phyloP scores from a whole-genome alignment of 257 asterid genomes.

The Rubia yunnanensis region DNA sequence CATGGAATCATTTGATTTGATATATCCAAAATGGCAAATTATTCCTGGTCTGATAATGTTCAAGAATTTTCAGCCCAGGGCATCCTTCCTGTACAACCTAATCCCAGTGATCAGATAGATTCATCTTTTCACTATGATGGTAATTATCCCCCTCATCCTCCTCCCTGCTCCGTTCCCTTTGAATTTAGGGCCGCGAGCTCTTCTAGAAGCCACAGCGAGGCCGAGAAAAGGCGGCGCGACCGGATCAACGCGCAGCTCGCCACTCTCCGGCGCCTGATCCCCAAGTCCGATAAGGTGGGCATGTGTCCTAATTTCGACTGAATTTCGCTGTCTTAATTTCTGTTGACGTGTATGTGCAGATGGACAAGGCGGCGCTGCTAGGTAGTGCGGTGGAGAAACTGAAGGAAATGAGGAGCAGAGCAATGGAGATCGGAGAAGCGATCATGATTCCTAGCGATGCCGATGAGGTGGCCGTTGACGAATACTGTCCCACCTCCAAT shows the following conservation, averaged over 20 bases:
- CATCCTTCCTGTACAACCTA: conserved; percentile 8
- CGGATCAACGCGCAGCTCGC: conserved; percentile 78
- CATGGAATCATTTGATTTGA: not conserved
- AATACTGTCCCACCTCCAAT: too few relatives aligned
- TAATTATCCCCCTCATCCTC: conserved; percentile 19
- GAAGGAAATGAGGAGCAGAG: conserved; percentile 48
- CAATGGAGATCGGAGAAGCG: conserved; percentile 39
- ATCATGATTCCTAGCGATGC: conserved; percentile 49
- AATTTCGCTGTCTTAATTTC: too few relatives aligned
- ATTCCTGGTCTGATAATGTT: conserved; percentile 20
- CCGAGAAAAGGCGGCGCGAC: conserved; percentile 83
- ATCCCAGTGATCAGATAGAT: conserved; percentile 10
- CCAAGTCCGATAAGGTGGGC: conserved; percentile 67
- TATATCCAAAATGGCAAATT: conserved; percentile 31
- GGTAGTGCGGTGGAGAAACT: conserved; percentile 73
- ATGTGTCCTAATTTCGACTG: too few relatives aligned
- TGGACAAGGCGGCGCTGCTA: conserved; percentile 91
- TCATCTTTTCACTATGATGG: conserved; percentile 11
- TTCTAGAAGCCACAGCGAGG: conserved; percentile 70
- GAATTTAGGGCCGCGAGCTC: conserved; percentile 28
- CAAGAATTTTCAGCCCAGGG: conserved; percentile 16
- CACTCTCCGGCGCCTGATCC: conserved; percentile 64
- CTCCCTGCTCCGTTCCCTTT: conserved; percentile 22
- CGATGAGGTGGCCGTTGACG: conserved; percentile 41
- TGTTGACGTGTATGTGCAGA: conserved; percentile 23